Evolutionary conservation across 164 flowering plant species (phyloP), one percentile per base, ranked within the genome.

Genomic region (Stephania japonica): DNA sequence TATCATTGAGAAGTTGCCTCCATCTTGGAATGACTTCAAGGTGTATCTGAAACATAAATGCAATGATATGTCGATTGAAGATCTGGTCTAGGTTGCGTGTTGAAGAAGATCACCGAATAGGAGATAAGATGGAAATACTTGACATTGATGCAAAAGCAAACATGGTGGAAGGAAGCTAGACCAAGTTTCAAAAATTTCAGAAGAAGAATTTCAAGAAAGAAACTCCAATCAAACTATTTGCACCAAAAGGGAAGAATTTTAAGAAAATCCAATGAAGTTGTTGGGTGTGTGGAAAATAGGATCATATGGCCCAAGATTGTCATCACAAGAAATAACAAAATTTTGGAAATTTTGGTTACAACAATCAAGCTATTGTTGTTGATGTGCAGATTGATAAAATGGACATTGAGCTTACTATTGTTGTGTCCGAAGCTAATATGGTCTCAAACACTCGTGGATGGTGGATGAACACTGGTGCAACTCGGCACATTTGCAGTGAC

Each of bases 11-110:
- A 65, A 65, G 21, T 65, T 65, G 67, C 67, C 26, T 12, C 32
- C 67, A 21, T 65, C 32, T 11, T 65, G 67, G 67, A 65, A 65
- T 13, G 67, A 65, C 67, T 65, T 65, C 67, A 65, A 65, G 24
- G 32, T 24, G 13, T 65, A 65, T 65, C 25, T 65, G 21, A 65
- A 65, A 27, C 67, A 65, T 10, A 65, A 65, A n/a, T 5, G 67
- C 13, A 65, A 19, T 23, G 67, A 65, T 6, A 65, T 65, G 67
- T 23, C 25, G 5, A 11, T 65, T 11, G 67, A 65, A n/a, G 67
- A 65, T 4, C 9, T 65, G 21, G 25, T 65, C 32, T 24, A 21
- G 67, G 32, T 38, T 65, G 3, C 1, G 67, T 7, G 32, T 65
- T n/a, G 67, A 65, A 65, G 67, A 65, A 65, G 67, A 65, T 10